These are phyloP conservation scores for Amoebophrya sp. DNA, from an alignment of 169 alveolate genomes.

Conservation along the genomic window DNA sequence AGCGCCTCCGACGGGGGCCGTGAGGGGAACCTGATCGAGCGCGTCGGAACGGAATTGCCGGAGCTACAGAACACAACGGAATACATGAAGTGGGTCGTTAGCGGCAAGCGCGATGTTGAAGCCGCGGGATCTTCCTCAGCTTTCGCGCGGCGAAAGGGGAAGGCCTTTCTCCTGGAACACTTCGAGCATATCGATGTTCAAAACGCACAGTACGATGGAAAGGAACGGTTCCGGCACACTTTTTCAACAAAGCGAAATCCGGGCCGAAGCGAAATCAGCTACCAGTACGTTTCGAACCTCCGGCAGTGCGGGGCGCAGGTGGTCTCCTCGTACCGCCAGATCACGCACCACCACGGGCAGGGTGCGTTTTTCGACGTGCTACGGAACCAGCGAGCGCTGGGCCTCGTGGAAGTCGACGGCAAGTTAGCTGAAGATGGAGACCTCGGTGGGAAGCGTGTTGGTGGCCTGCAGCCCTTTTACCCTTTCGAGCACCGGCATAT, in stretches of 20 bases:
- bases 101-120: too few species aligned
- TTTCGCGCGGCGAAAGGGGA: not conserved
- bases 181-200: not conserved
- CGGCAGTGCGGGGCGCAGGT: not conserved
- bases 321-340: not conserved
- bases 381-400: not conserved
- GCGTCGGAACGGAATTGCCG: not conserved
- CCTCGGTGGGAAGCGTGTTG: too few species aligned
- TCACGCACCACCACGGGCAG: not conserved
- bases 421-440: too few species aligned
- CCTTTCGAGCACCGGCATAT: not conserved
- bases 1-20: not conserved
- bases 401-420: not conserved
- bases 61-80: not conserved
- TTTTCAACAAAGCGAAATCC: not conserved
- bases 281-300: not conserved
- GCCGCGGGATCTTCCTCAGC: too few species aligned
- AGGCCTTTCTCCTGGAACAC: not conserved
- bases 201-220: not conserved
- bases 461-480: too few species aligned
- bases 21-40: not conserved
- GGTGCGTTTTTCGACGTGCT: not conserved
- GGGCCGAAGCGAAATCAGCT: not conserved
- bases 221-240: not conserved
- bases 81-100: not conserved